Conservation (phyloP, 495 filamentous ascomycete species). For the Mycothermus thermophilus region DNA sequence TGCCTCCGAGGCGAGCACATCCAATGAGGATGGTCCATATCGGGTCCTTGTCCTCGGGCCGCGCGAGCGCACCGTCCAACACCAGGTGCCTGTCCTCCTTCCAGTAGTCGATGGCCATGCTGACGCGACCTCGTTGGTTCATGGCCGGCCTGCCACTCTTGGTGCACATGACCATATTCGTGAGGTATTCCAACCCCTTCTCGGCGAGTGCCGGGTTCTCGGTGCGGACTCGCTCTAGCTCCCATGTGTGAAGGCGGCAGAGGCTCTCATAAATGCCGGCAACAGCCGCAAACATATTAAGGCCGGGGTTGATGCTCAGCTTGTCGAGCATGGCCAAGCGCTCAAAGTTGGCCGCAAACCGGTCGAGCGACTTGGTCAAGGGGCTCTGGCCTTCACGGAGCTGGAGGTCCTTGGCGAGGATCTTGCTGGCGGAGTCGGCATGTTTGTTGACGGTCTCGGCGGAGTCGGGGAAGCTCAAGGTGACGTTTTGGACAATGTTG, state of each 20-base stretch:
- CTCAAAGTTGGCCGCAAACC: conserved; percentile 70
- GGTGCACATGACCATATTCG: conserved; percentile 44
- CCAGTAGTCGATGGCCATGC: conserved; percentile 81
- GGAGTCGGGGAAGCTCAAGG: conserved; percentile 32
- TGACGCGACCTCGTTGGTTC: conserved; percentile 57
- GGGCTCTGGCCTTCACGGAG: conserved; percentile 32
- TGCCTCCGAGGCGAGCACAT: conserved; percentile 37
- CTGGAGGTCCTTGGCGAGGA: conserved; percentile 41
- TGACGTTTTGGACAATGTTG: conserved; percentile 36
- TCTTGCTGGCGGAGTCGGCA: conserved; percentile 34
- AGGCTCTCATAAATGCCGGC: conserved; percentile 63
- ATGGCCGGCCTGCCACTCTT: conserved; percentile 65
- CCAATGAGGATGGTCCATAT: conserved; percentile 53
- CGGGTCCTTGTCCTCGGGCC: conserved; percentile 14
- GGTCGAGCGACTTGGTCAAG: conserved; percentile 46
- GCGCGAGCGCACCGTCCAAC: no score
- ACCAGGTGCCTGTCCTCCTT: conserved; percentile 44
- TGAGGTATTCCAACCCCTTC: conserved; percentile 38
- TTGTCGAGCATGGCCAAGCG: conserved; percentile 65
- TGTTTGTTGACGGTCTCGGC: conserved; percentile 36
- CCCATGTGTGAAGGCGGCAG: conserved; percentile 48
- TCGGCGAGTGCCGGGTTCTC: conserved; percentile 31
- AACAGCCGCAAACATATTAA: conserved; percentile 83
- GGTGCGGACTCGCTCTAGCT: conserved; percentile 47
- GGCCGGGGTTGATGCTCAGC: conserved; percentile 52